Evolutionary conservation across 2,329 filamentous ascomycete species (phyloP).

Genomic region (Stemphylium vesicarium): DNA sequence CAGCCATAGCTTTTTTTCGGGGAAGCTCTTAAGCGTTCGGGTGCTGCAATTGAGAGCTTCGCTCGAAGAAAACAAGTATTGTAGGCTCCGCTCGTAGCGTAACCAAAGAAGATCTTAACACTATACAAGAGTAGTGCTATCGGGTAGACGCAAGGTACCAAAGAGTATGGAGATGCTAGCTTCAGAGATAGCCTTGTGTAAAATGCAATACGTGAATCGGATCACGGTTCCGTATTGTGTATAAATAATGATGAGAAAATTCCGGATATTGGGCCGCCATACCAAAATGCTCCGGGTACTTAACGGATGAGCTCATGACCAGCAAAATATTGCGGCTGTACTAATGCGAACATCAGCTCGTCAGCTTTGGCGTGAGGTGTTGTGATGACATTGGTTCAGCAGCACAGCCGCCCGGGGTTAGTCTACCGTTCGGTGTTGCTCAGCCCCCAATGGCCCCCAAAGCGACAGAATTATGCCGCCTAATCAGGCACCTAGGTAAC

Average conservation of each 20-base stretch:
- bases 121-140: too few relatives aligned
- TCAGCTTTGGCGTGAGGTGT: slow-evolving; percentile 10
- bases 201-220: too few relatives aligned
- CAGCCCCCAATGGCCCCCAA: slow-evolving; percentile 26
- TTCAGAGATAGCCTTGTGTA: too few relatives aligned
- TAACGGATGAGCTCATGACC: slow-evolving; percentile 17
- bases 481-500: slow-evolving; percentile 5
- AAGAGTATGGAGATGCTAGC: too few relatives aligned
- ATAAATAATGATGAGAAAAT: not conserved
- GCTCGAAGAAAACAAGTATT: too few relatives aligned
- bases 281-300: slow-evolving; percentile 8
- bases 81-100: too few relatives aligned
- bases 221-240: not conserved
- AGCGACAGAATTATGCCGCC: slow-evolving; percentile 13
- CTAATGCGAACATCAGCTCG: slow-evolving; percentile 23
- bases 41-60: too few relatives aligned
- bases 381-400: slow-evolving; percentile 20
- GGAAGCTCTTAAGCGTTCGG: too few relatives aligned
- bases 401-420: slow-evolving; percentile 13
- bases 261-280: not conserved
- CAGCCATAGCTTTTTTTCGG: slow-evolving; percentile 22
- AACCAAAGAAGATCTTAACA: too few relatives aligned
- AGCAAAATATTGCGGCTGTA: slow-evolving; percentile 15
- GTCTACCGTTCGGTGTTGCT: slow-evolving; percentile 17
- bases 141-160: too few relatives aligned